A percentile compares a stretch with the other conserved stretches of the same genome.
Conservation (phyloP, 1,139 yeast genomes). For the Hemisphaericaspora xylanilytica region DNA sequence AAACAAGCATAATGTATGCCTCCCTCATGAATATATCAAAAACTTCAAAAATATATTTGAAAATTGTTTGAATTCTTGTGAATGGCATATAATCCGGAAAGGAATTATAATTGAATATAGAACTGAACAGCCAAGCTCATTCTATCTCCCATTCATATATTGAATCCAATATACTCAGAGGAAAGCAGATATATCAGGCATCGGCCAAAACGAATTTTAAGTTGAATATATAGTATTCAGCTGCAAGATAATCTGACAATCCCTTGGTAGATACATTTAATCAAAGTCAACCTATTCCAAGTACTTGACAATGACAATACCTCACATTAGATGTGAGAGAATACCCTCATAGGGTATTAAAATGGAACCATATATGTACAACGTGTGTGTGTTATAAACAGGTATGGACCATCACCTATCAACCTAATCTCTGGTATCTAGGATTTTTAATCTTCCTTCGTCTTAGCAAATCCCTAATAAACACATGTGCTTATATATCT, state of each 20-base stretch:
- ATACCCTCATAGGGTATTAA: slow-evolving; percentile 10
- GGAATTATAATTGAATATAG: slow-evolving; percentile 26
- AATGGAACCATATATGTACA: slow-evolving; percentile 11
- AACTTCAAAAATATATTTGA: slow-evolving; percentile 10
- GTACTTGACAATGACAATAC: slow-evolving; percentile 22
- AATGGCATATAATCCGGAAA: slow-evolving; percentile 24
- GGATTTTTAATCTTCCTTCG: slow-evolving; percentile 3
- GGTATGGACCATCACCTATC: slow-evolving; percentile 11
- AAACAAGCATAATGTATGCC: slow-evolving; percentile 7
- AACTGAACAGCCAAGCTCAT: slow-evolving; percentile 50
- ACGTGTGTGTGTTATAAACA: slow-evolving; percentile 2
- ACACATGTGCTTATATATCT: slow-evolving; percentile 1
- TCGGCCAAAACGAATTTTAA: slow-evolving; percentile 36
- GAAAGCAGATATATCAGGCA: slow-evolving; percentile 52
- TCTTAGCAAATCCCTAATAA: slow-evolving; percentile 7
- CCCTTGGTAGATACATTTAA: slow-evolving; percentile 35
- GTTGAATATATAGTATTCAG: slow-evolving; percentile 21
- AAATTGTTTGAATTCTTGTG: slow-evolving; percentile 13
- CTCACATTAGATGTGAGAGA: slow-evolving; percentile 17
- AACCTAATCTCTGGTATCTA: not conserved
- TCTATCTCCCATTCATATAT: slow-evolving; percentile 30
- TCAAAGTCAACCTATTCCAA: slow-evolving; percentile 21
- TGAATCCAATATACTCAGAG: slow-evolving; percentile 32
- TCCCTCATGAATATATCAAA: slow-evolving; percentile 18
- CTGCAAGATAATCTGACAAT: slow-evolving; percentile 49